Evolutionary conservation across 148 eudicot species (phyloP), one percentile per base, ranked within the genome.

Genomic region (Pouteria glomerata): DNA sequence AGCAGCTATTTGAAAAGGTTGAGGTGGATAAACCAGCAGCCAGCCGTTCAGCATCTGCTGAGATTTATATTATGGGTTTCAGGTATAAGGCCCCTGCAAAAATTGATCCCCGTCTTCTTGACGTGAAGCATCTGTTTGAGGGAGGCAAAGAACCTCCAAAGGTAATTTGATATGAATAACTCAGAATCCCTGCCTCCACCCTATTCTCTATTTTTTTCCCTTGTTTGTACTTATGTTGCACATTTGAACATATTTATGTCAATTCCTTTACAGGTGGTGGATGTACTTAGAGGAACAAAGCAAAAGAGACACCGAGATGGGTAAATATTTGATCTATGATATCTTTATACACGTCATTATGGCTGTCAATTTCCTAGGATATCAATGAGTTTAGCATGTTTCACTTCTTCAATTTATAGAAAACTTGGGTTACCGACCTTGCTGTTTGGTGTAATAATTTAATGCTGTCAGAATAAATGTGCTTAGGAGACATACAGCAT

Each of bases 31-130:
- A 94, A 73, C 98, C 98, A 56, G 75, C 76, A 34, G 98, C 98
- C 59, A 94, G 98, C 91, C 86, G 98, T 56, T 85, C 89, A 14
- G 63, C 97, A 52, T 94, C 98, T 64, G 98, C 98, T n/a, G 98
- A 94, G 79, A 94, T 91, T 66, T 94, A 86, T 75, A 69, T 91
- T 57, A 19, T 94, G 11, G 92, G 90, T 75, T 80, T 83, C 6
- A 89, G 78, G 83, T 94, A 89, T 70, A 94, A 91, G 84, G 97
- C 97, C 57, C 98, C 98, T 73, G 96, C 96, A 26, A 94, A 91
- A 82, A 88, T 94, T 65, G 98, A 94, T 70, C 97, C 98, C 8
- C 97, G 94, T 26, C 92, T 94, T 71, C 89, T 94, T 62, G 98
- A 94, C 82, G 79, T 91, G 50, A 94, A 88, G 78, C 89, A 94